A percentile compares a stretch with the other conserved stretches of the same genome.
These are phyloP conservation scores for Podospora bellae-mahoneyi DNA, from an alignment of 495 filamentous ascomycete genomes.

Conservation along the genomic window DNA sequence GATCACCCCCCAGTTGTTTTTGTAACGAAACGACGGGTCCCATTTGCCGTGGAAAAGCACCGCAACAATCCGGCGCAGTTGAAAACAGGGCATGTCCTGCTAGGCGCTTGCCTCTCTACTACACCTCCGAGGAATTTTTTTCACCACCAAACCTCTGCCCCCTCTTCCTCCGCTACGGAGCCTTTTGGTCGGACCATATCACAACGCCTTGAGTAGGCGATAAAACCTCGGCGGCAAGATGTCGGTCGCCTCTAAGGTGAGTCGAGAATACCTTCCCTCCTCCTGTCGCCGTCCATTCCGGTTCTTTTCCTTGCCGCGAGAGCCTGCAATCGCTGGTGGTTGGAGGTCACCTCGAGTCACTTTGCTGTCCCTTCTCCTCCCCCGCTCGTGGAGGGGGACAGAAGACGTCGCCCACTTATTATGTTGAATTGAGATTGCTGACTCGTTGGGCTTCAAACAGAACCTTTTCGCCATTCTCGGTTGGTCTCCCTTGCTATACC, in stretches of 20 bases:
- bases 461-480: constrained; percentile 88
- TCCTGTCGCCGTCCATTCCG: neutral
- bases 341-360: neutral
- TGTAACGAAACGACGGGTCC: neutral
- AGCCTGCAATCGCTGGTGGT: neutral
- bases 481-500: constrained; percentile 48
- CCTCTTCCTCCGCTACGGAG: constrained; percentile 5
- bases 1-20: neutral
- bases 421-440: constrained; percentile 24
- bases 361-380: neutral
- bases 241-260: constrained; percentile 63
- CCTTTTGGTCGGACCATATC: constrained; percentile 21
- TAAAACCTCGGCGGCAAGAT: constrained; percentile 49
- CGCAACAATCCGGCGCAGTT: neutral
- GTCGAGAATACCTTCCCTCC: constrained; percentile 20
- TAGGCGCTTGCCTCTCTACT: neutral
- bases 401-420: neutral
- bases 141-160: constrained; percentile 7
- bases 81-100: neutral
- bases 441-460: constrained; percentile 40
- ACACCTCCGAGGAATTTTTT: neutral
- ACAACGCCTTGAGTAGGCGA: constrained; percentile 28
- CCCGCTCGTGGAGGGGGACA: neutral
- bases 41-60: neutral
- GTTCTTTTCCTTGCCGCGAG: constrained; percentile 10